phyloP scores from a whole-genome alignment of 1,284 basidiomycete genomes.

The Prillingera fragicola region DNA sequence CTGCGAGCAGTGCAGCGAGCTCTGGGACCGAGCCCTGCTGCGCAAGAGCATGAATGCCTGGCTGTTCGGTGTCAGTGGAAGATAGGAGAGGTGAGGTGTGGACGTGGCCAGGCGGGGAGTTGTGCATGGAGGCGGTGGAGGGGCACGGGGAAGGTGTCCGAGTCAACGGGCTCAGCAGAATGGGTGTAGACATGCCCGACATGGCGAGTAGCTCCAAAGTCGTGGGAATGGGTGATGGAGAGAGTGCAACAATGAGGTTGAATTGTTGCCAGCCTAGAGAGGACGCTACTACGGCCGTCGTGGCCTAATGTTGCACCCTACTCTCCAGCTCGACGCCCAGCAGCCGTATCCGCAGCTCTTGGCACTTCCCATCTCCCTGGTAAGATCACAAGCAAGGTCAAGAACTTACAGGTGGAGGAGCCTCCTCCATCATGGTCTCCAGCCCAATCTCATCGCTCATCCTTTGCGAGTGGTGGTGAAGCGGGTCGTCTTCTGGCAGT shows the following conservation, averaged over 20 bases:
- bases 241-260: too few relatives aligned
- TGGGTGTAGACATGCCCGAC: too few relatives aligned
- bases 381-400: not conserved
- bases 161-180: too few relatives aligned
- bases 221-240: too few relatives aligned
- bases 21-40: slow-evolving; percentile 76
- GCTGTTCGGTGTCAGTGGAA: slow-evolving; percentile 19
- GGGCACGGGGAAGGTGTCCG: not conserved
- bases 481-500: slow-evolving; percentile 8
- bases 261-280: too few relatives aligned
- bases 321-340: not conserved
- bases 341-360: not conserved
- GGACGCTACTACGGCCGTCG: too few relatives aligned
- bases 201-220: too few relatives aligned
- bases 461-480: slow-evolving; percentile 8
- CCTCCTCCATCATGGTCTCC: slow-evolving; percentile 31
- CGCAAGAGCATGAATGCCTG: slow-evolving; percentile 75
- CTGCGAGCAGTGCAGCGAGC: slow-evolving; percentile 65
- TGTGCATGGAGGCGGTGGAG: not conserved
- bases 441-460: slow-evolving; percentile 29
- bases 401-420: slow-evolving; percentile 18
- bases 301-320: not conserved
- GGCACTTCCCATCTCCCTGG: not conserved
- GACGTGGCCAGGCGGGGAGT: not conserved
- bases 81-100: not conserved